phyloP scores from a whole-genome alignment of 2,329 filamentous ascomycete species.

The Lojkania enalia region DNA sequence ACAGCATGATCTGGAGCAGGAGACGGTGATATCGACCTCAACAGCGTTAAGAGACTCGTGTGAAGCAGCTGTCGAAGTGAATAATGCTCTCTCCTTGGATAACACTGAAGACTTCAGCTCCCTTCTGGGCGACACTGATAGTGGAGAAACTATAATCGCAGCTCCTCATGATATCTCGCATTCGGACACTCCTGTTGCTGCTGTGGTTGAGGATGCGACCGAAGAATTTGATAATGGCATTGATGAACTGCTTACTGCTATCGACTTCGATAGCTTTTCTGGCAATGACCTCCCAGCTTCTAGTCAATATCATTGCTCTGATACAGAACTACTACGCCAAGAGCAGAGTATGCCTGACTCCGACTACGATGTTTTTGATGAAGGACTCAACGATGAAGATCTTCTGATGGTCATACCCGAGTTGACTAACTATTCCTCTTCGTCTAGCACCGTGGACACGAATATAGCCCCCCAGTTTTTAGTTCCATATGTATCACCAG shows the following conservation, averaged over 20 bases:
- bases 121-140: no score
- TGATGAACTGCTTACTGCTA: conserved; percentile 15
- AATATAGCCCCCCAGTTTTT: background rate
- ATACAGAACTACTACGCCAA: background rate
- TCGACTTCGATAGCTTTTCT: conserved; percentile 10
- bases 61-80: no score
- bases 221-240: conserved; percentile 14
- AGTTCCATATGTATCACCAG: conserved; percentile 19
- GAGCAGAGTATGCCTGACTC: background rate
- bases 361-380: conserved; percentile 21
- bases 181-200: no score
- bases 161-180: no score
- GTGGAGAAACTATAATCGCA: no score
- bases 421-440: background rate
- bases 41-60: no score
- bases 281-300: background rate
- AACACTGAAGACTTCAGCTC: no score
- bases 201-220: background rate
- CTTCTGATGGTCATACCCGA: conserved; percentile 21
- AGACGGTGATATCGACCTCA: no score
- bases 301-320: conserved; percentile 1
- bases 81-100: no score
- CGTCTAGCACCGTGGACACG: background rate
- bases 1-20: no score
- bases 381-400: conserved; percentile 31